phyloP scores from a whole-genome alignment of 768 basidiomycete species.

The Baorangia bicolor region DNA sequence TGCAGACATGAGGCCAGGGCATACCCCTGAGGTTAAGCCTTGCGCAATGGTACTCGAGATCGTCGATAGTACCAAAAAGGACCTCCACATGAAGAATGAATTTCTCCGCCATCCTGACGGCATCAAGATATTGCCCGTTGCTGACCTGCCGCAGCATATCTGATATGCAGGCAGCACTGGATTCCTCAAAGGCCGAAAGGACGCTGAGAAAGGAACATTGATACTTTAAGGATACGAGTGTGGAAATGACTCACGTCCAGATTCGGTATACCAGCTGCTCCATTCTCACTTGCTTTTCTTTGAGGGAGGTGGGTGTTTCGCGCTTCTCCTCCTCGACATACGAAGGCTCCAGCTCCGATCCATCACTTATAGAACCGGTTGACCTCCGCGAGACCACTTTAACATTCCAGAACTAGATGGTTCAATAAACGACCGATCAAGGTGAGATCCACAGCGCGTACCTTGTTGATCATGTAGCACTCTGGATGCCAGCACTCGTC shows the following conservation, averaged over 20 bases:
- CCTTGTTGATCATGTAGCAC: slow-evolving; percentile 99
- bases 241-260: slow-evolving; percentile 77
- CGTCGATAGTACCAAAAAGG: slow-evolving; percentile 94
- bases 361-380: slow-evolving; percentile 53
- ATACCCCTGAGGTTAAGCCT: slow-evolving; percentile 81
- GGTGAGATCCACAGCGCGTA: slow-evolving; percentile 34
- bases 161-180: slow-evolving; percentile 98
- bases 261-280: slow-evolving; percentile 98
- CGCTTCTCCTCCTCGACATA: slow-evolving; percentile 76
- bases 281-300: slow-evolving; percentile 90
- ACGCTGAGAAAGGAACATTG: slow-evolving; percentile 50
- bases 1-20: slow-evolving; percentile 22
- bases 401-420: slow-evolving; percentile 93
- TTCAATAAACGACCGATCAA: slow-evolving; percentile 10
- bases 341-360: slow-evolving; percentile 51
- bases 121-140: slow-evolving; percentile 93
- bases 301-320: slow-evolving; percentile 76
- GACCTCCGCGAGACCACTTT: slow-evolving; percentile 81
- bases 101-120: slow-evolving; percentile 97
- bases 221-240: background rate
- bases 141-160: slow-evolving; percentile 99
- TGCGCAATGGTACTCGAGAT: slow-evolving; percentile 87
- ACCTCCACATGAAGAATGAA: slow-evolving; percentile 99
- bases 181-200: slow-evolving; percentile 96
- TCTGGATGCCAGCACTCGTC: slow-evolving; percentile 99